Percentiles rank a stretch among this genome's conserved stretches.
phyloP scores from a whole-genome alignment of 805 yeast genomes.

The Ogataea saltuana region DNA sequence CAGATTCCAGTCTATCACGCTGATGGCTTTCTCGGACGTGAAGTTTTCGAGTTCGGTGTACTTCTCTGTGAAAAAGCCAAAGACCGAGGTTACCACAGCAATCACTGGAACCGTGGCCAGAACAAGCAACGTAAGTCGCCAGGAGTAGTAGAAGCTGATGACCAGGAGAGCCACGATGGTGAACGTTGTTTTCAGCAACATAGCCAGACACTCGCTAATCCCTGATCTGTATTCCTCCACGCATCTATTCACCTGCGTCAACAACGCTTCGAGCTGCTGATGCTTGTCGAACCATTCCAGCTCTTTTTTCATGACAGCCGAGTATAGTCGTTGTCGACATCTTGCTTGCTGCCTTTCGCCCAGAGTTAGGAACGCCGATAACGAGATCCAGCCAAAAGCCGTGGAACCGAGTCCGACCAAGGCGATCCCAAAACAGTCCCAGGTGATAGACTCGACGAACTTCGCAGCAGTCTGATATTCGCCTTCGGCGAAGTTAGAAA shows the following conservation, averaged over 20 bases:
- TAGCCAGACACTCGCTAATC: slow-evolving; percentile 63
- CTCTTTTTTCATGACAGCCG: slow-evolving; percentile 45
- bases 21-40: slow-evolving; percentile 55
- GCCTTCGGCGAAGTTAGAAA: slow-evolving; percentile 39
- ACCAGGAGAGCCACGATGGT: slow-evolving; percentile 56
- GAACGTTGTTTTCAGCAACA: slow-evolving; percentile 52
- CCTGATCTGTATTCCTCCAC: slow-evolving; percentile 73
- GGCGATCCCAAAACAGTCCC: slow-evolving; percentile 39
- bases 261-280: slow-evolving; percentile 57
- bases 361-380: slow-evolving; percentile 61
- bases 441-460: slow-evolving; percentile 41
- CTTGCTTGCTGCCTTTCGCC: slow-evolving; percentile 71
- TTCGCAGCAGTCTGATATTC: slow-evolving; percentile 26
- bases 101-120: slow-evolving; percentile 75
- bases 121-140: slow-evolving; percentile 83
- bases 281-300: slow-evolving; percentile 65
- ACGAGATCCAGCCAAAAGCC: slow-evolving; percentile 52
- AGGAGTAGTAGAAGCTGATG: slow-evolving; percentile 73
- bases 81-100: slow-evolving; percentile 44
- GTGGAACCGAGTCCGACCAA: slow-evolving; percentile 49
- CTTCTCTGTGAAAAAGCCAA: slow-evolving; percentile 52
- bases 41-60: slow-evolving; percentile 59
- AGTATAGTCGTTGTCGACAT: slow-evolving; percentile 49
- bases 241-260: slow-evolving; percentile 67
- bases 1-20: slow-evolving; percentile 70